Evolutionary conservation across 176 grass and related monocot species (phyloP), one percentile per base, ranked within the genome.

Genomic region (Stipa capillata): DNA sequence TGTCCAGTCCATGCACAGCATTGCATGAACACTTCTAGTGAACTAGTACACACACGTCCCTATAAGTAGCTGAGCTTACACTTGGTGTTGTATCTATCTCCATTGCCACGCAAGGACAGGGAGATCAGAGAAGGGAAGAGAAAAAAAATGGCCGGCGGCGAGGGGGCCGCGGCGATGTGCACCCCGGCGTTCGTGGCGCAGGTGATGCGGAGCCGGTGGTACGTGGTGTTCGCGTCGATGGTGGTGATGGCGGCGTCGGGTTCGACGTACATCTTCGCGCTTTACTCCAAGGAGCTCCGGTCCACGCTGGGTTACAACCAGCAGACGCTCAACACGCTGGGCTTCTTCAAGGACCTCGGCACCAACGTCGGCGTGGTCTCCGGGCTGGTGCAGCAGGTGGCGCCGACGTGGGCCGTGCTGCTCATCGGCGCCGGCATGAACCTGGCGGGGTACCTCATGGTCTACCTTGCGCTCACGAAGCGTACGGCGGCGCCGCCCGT

Each of bases 341-440:
- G 43, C 70, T 83, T 83, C 70, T 75, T 83, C 80, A 82, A 81
- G 79, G 79, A 81, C 65, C 79, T 81, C 37, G 79, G 79, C 64
- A 55, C 65, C 37, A 81, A 81, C 79, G 79, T 69, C 65, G 79
- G 79, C 79, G 25, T 81, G 7, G 36, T 81, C 4, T 81, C 79
- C 21, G 79, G 78, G 8, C 79, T 81, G 9, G 48, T 81, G 7
- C 39, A 81, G 65, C 57, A 79, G 76, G 76, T 79, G 20, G 13
- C 79, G 18, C 79, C 65, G 2, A 67, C 65, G 52, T 69, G 64
- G 79, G 34, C 37, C 13, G 79, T 81, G 16, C 79, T 81, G 8
- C 37, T 69, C 51, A 56, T 69, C 79, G 79, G 79, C 65, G 79
- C 79, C 9, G 65, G 14, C 16, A 68, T 55, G 79, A 69, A 69